Base-by-base conservation (phyloP, 2,329 filamentous ascomycete genomes). In the Bipolaris cookei region DNA sequence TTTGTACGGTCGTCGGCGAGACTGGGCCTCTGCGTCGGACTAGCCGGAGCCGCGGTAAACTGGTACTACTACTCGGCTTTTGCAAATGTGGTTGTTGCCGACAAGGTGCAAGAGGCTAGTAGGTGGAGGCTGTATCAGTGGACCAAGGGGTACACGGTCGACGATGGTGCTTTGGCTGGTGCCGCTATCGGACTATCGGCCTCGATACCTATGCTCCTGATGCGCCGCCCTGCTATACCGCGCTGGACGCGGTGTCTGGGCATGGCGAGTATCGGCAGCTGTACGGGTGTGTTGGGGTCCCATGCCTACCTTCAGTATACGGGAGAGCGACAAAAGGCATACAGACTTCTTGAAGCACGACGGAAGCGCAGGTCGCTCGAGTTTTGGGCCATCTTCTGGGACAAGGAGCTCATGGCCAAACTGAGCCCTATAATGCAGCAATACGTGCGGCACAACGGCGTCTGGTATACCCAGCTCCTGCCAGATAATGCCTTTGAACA, bases 271-370 rank as follows among this genome's bases (percentile, higher is more conserved):
- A 61, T 66, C 6, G 71, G 70, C 14, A 67, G 67, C 14, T 66
- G 63, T 37, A 56, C 60, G 6, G 70, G 71, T 6, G 46, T 72
- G 2, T 14, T 66, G 4, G 67, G 54, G 25, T 57, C 64, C 4
- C 64, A 71, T 57, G 65, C 56, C 30, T 71, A 70, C 38, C 58
- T 73, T 16, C 59, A 69, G 10, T 71, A 71, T 28, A 73, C 59
- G 0, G 71, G 69, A 16, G 68, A 71, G 54, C 60, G 70, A 11
- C 63, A 67, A 56, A 64, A 62, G 48, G 68, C 70, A 6, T 63
- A 67, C 38, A 39, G 38, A 37, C 54, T 49, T 4, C 58, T 73
- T 13, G 58, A 66, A 7, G 43, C 54, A 4, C 61, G 57, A 13
- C 50, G 62, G 4, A 56, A 64, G 51, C 52, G 56, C 21, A 61